Conservation (phyloP, 2,329 filamentous ascomycete genomes). For the Aspergillus amoenus region DNA sequence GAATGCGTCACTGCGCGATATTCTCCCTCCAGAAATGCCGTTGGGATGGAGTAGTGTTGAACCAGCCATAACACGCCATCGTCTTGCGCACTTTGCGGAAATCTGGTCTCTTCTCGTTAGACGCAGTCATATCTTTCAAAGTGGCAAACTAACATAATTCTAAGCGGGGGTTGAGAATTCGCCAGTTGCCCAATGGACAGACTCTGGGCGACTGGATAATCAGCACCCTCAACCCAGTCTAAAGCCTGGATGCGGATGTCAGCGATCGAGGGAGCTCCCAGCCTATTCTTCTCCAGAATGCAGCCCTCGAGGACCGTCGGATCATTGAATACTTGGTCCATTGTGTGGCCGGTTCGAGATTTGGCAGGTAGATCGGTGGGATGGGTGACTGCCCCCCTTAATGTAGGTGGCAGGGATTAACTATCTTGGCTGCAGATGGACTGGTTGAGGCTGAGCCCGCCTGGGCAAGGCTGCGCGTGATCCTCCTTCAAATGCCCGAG, state of each 20-base stretch:
- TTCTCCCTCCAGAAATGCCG: neutral
- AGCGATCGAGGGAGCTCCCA: neutral
- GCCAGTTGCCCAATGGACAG: neutral
- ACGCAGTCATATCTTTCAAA: neutral
- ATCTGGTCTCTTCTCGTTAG: neutral
- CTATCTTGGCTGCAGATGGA: neutral
- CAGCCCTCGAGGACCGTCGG: neutral
- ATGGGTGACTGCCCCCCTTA: neutral
- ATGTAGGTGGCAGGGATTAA: neutral
- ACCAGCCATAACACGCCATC: neutral
- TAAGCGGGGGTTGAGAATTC: neutral
- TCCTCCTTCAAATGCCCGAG: neutral
- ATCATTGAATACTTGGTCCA: neutral
- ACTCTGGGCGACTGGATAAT: neutral
- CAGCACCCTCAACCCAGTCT: neutral
- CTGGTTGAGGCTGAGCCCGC: neutral
- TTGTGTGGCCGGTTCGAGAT: neutral
- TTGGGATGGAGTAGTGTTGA: neutral
- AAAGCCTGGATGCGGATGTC: neutral
- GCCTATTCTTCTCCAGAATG: neutral
- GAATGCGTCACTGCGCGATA: neutral
- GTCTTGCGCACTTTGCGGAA: neutral
- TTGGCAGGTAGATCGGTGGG: neutral
- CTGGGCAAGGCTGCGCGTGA: neutral
- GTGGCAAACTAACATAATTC: neutral